A percentile compares a stretch with the other conserved stretches of the same genome.
Conservation (phyloP, 352 stramenopile species). For the Thalassiosira oceanica region DNA sequence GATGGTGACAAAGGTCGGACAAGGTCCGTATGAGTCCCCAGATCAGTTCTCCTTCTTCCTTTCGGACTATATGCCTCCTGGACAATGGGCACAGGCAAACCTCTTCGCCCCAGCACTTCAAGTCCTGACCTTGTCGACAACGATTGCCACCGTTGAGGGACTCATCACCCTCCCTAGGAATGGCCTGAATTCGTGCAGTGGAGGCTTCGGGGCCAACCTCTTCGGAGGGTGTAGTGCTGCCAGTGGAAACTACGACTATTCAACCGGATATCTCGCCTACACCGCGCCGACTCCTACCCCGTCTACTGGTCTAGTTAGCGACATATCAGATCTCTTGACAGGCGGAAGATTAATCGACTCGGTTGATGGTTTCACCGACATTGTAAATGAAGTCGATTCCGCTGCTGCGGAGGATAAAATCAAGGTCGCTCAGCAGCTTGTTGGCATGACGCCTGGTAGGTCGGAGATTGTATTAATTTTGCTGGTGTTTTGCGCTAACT, state of each 20-base stretch:
- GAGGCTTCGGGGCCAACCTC: slow-evolving; percentile 33
- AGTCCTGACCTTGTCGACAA: slow-evolving; percentile 42
- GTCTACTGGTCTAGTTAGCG: slow-evolving; percentile 22
- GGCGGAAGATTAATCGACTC: slow-evolving; percentile 53
- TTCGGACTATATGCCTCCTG: slow-evolving; percentile 30
- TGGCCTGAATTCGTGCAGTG: slow-evolving; percentile 11
- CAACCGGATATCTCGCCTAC: slow-evolving; percentile 25
- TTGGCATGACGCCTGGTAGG: slow-evolving; percentile 57
- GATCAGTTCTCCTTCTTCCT: slow-evolving; percentile 77
- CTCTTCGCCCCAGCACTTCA: slow-evolving; percentile 50
- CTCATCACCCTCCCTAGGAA: slow-evolving; percentile 38
- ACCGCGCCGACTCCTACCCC: slow-evolving; percentile 10
- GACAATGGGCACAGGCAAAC: slow-evolving; percentile 18
- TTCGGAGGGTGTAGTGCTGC: slow-evolving; percentile 9
- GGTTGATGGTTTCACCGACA: slow-evolving; percentile 16
- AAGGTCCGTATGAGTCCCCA: slow-evolving; percentile 44
- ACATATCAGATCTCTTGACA: slow-evolving; percentile 74
- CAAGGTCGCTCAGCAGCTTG: slow-evolving; percentile 57
- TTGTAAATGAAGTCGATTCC: slow-evolving; percentile 12
- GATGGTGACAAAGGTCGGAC: slow-evolving; percentile 48
- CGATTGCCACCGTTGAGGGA: slow-evolving; percentile 50
- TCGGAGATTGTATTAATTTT: slow-evolving; percentile 53
- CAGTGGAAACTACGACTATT: slow-evolving; percentile 3
- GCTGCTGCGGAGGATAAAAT: slow-evolving; percentile 32
- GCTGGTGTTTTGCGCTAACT: too few relatives aligned